Base-by-base conservation (phyloP, 768 basidiomycete species). In the Podaxis pistillaris region DNA sequence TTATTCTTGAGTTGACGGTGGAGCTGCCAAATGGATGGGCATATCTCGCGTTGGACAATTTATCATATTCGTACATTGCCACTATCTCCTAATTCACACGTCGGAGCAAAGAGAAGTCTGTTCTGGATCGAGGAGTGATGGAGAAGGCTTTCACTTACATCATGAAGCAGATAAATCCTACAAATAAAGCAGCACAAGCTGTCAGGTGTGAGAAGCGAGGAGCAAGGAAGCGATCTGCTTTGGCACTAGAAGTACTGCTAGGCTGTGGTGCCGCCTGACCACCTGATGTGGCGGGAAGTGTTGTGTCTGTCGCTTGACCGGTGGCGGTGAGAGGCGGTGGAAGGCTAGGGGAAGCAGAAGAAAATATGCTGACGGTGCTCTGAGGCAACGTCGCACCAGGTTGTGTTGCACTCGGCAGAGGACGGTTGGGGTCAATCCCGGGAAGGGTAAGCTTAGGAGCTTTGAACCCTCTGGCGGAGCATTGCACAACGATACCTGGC, bases 351-450 rank as follows among this genome's bases (percentile, higher is more conserved):
- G 19, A 19, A 2, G 36, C 19, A 26, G 22, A 50, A 24, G 51
- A 33, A 12, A 15, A 1, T 3, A 56, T 13, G 19, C 36, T 13
- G 24, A 41, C 2, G 38, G 59, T 60, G 50, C 13, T 40, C 9
- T 17, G 26, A 52, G 51, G 36, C 22, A 37, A 9, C 2, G 33
- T 1, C 33, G 33, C 33, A 33, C 33, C 33, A 33, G 33, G 33
- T 33, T 33, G 33, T 33, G 33, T 33, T 33, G 33, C 33, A 33
- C 17, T 46, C 3, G 70, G 56, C 22, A 72, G 55, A 9, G 67
- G 58, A 22, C 70, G 69, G 55, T 70, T 67, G 6, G 74, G 66
- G 36, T 72, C 58, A 67, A 72, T 68, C n/a, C 73, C 74, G 2
- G 74, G 74, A 28, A 75, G 63, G 2, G 71, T 70, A 58, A 70